A percentile compares a stretch with the other conserved stretches of the same genome.
phyloP scores from a whole-genome alignment of 805 yeast species.

The Metschnikowia shivogae region DNA sequence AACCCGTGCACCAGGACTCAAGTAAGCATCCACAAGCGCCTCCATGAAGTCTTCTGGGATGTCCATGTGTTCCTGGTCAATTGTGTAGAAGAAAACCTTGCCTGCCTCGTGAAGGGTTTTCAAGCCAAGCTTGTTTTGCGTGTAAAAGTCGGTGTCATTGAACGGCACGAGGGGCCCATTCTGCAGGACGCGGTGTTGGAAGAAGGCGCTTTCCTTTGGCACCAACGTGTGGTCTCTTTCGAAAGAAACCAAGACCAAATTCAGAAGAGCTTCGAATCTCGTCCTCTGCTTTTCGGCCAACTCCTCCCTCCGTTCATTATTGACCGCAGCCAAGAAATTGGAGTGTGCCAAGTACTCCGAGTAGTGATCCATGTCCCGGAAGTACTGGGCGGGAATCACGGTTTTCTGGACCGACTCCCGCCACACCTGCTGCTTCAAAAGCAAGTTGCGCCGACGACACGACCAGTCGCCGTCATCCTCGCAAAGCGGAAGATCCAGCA shows the following conservation, averaged over 20 bases:
- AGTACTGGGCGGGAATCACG: slow-evolving; percentile 72
- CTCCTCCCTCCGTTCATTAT: slow-evolving; percentile 48
- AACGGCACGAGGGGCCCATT: slow-evolving; percentile 44
- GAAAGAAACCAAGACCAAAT: slow-evolving; percentile 58
- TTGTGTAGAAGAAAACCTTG: slow-evolving; percentile 44
- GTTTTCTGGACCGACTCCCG: slow-evolving; percentile 49
- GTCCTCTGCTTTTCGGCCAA: slow-evolving; percentile 38
- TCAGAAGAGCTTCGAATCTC: slow-evolving; percentile 43
- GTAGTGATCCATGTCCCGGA: slow-evolving; percentile 55
- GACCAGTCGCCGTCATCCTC: slow-evolving; percentile 48
- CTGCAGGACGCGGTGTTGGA: slow-evolving; percentile 47
- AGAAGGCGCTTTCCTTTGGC: slow-evolving; percentile 71
- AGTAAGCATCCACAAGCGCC: background rate
- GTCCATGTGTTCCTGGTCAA: slow-evolving; percentile 64
- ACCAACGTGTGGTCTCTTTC: slow-evolving; percentile 61
- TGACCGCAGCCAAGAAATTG: slow-evolving; percentile 56
- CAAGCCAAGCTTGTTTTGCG: slow-evolving; percentile 59
- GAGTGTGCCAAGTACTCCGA: slow-evolving; percentile 55
- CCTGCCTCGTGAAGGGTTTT: slow-evolving; percentile 39
- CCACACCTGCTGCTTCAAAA: slow-evolving; percentile 62
- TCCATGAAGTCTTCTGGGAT: slow-evolving; percentile 50
- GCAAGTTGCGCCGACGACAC: slow-evolving; percentile 50
- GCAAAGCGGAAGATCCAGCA: slow-evolving; percentile 64
- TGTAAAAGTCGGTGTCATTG: slow-evolving; percentile 46
- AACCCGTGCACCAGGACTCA: slow-evolving; percentile 8